These are phyloP conservation scores for Canna indica DNA, from an alignment of 176 grass and related monocot genomes.

Conservation along the genomic window DNA sequence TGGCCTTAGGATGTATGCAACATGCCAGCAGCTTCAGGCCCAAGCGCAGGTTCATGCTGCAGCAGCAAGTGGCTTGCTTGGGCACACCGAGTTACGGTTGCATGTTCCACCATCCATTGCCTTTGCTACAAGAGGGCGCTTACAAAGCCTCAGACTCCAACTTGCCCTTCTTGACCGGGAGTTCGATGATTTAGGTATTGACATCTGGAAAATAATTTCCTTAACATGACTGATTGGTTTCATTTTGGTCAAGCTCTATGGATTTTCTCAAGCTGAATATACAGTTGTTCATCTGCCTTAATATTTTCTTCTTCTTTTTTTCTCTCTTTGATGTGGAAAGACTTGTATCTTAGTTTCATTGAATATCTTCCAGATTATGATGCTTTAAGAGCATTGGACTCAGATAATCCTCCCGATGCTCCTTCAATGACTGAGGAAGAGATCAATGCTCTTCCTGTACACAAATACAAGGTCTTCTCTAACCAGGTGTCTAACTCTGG, in stretches of 20 bases:
- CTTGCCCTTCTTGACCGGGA: constrained; percentile 88
- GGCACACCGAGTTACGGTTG: constrained; percentile 69
- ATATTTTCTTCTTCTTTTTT: not conserved
- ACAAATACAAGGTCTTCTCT: constrained; percentile 65
- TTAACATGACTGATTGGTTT: constrained; percentile 11
- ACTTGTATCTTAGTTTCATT: not conserved
- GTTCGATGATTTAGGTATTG: constrained; percentile 92
- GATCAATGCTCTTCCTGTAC: constrained; percentile 90
- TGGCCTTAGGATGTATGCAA: constrained; percentile 79
- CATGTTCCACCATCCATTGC: constrained; percentile 72
- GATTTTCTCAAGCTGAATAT: not conserved
- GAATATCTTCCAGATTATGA: constrained; percentile 70
- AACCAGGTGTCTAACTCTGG: constrained; percentile 22
- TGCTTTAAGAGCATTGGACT: constrained; percentile 72
- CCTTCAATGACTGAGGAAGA: constrained; percentile 96
- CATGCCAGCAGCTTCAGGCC: constrained; percentile 80
- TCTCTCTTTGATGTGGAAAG: not conserved
- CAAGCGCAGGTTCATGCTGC: constrained; percentile 65
- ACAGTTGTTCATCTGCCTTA: too few species aligned
- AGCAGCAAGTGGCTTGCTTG: constrained; percentile 53
- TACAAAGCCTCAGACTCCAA: constrained; percentile 85
- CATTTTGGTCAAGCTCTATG: not conserved
- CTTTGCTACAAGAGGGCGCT: constrained; percentile 55
- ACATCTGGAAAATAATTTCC: not conserved
- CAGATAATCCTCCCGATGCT: constrained; percentile 55